These are phyloP conservation scores for Cytospora mali DNA, from an alignment of 2,329 filamentous ascomycete species.

Conservation along the genomic window DNA sequence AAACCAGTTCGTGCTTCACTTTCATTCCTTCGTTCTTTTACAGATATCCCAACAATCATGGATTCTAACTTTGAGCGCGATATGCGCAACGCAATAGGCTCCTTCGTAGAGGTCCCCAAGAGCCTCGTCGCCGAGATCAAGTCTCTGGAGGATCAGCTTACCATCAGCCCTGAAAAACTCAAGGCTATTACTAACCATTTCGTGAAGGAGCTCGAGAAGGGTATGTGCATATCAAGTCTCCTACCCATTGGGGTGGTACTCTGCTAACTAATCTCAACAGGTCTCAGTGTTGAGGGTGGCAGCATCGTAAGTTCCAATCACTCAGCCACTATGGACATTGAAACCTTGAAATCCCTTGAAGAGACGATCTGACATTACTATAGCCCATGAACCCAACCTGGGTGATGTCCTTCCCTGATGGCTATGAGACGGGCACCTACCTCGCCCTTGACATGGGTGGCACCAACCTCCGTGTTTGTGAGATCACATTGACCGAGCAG, in stretches of 20 bases:
- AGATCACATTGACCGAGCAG: constrained; percentile 84
- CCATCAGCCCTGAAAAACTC: constrained; percentile 74
- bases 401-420: constrained; percentile 88
- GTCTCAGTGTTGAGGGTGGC: constrained; percentile 82
- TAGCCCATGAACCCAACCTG: constrained; percentile 98
- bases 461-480: constrained; percentile 92
- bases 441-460: constrained; percentile 94
- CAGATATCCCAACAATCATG: not conserved
- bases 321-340: not conserved
- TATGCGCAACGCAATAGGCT: constrained; percentile 58
- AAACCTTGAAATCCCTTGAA: not conserved
- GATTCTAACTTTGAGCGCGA: constrained; percentile 6
- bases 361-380: constrained; percentile 14
- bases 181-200: constrained; percentile 93
- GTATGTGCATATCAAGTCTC: constrained; percentile 46
- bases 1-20: constrained; percentile 6
- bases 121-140: constrained; percentile 80
- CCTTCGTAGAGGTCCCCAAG: constrained; percentile 88
- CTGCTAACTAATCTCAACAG: constrained; percentile 45
- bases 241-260: not conserved
- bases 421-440: constrained; percentile 83
- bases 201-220: constrained; percentile 82
- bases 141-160: constrained; percentile 81
- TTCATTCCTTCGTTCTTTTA: not conserved
- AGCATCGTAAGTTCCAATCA: constrained; percentile 74